phyloP scores from a whole-genome alignment of 352 stramenopile genomes.

The Phytophthora pistaciae region DNA sequence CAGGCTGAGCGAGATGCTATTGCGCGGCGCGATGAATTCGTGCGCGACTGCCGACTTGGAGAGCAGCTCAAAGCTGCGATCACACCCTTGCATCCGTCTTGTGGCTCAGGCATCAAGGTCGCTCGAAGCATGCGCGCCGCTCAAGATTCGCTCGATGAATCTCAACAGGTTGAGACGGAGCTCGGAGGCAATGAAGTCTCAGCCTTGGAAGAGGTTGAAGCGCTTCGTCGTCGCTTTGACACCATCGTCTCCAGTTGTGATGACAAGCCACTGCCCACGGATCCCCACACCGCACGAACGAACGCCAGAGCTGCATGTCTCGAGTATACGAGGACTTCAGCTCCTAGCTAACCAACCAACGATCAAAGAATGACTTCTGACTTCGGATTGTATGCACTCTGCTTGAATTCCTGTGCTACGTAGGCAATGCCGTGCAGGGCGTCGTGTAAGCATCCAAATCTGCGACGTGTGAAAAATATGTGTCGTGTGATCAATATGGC shows the following conservation, averaged over 20 bases:
- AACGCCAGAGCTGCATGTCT: conserved; percentile 44
- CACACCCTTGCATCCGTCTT: conserved; percentile 51
- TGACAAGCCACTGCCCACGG: conserved; percentile 15
- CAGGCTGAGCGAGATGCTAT: conserved; percentile 32
- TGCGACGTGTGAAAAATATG: neutral
- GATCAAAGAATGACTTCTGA: neutral
- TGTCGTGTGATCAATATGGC: neutral
- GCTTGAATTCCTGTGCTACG: too few relatives aligned
- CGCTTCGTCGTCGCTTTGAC: conserved; percentile 51
- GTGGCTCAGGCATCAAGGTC: conserved; percentile 58
- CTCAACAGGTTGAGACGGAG: neutral
- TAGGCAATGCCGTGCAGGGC: too few relatives aligned
- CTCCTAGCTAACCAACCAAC: conserved; percentile 6
- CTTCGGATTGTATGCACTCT: neutral
- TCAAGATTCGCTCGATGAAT: conserved; percentile 12
- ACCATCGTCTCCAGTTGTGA: conserved; percentile 36
- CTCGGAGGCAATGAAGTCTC: neutral
- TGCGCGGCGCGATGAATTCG: conserved; percentile 44
- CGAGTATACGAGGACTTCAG: conserved; percentile 30
- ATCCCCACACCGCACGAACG: conserved; percentile 7
- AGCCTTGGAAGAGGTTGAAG: conserved; percentile 26
- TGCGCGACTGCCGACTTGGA: conserved; percentile 63
- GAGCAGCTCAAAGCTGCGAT: conserved; percentile 49
- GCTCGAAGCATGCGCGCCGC: conserved; percentile 54
- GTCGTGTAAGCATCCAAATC: neutral